Conservation (phyloP, 1,284 basidiomycete species). For the Acaromyces ingoldii region DNA sequence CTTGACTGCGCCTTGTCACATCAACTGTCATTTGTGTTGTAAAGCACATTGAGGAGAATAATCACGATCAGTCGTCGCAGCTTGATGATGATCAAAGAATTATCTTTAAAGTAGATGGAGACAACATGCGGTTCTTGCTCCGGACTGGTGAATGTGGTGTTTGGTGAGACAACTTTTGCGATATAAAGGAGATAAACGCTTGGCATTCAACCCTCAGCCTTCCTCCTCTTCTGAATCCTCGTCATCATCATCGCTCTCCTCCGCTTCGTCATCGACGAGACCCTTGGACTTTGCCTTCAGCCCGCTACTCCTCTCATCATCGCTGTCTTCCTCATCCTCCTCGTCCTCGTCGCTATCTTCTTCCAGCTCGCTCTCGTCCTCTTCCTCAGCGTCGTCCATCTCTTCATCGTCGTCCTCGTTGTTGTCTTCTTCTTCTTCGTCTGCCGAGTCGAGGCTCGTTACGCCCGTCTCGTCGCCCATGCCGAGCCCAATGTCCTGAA, state of each 20-base stretch:
- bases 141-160: too few relatives aligned
- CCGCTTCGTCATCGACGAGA: neutral
- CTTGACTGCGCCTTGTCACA: too few relatives aligned
- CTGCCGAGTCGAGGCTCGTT: neutral
- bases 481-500: constrained; percentile 5
- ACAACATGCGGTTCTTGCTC: too few relatives aligned
- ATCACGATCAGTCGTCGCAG: too few relatives aligned
- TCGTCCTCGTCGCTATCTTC: constrained; percentile 6
- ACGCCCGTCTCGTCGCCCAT: neutral
- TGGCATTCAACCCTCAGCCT: too few relatives aligned
- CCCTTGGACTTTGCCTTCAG: neutral
- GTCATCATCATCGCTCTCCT: constrained; percentile 8
- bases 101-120: too few relatives aligned
- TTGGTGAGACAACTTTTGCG: too few relatives aligned
- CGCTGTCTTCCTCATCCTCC: neutral
- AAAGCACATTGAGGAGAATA: too few relatives aligned
- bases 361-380: neutral
- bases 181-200: too few relatives aligned
- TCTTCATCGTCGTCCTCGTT: neutral
- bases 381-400: neutral
- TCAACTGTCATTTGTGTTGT: too few relatives aligned
- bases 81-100: too few relatives aligned
- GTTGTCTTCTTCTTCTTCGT: constrained; percentile 6
- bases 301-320: neutral
- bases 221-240: neutral